Conservation (phyloP, 2,329 filamentous ascomycete species). For the Huntiella omanensis region DNA sequence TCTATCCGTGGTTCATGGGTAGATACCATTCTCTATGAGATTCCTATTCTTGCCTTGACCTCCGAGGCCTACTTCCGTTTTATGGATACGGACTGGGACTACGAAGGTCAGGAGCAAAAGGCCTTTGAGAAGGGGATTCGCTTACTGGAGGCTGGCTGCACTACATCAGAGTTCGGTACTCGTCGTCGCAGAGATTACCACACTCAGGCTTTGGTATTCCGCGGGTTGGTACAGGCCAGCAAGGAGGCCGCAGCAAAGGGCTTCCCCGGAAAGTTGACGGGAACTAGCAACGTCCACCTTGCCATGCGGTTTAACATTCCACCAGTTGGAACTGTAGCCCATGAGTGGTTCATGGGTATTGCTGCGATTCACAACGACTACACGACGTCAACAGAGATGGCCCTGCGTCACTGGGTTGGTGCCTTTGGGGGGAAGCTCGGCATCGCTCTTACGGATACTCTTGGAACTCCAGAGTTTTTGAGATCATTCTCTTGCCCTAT, state of each 20-base stretch:
- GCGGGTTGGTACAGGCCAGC: slow-evolving; percentile 63
- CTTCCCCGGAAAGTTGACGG: slow-evolving; percentile 54
- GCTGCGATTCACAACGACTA: slow-evolving; percentile 83
- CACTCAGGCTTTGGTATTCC: slow-evolving; percentile 81
- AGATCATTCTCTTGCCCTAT: slow-evolving; percentile 57
- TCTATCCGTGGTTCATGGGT: slow-evolving; percentile 70
- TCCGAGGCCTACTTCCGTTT: slow-evolving; percentile 97
- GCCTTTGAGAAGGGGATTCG: slow-evolving; percentile 64
- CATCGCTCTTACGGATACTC: slow-evolving; percentile 89
- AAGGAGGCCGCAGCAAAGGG: slow-evolving; percentile 48
- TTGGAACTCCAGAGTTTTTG: slow-evolving; percentile 80
- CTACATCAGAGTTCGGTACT: slow-evolving; percentile 87
- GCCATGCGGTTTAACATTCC: slow-evolving; percentile 79
- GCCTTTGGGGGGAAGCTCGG: slow-evolving; percentile 74
- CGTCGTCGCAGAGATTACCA: slow-evolving; percentile 80
- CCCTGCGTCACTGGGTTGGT: slow-evolving; percentile 71
- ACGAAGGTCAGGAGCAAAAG: slow-evolving; percentile 69
- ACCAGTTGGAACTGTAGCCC: slow-evolving; percentile 75
- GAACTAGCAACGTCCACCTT: slow-evolving; percentile 92
- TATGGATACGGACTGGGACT: slow-evolving; percentile 81
- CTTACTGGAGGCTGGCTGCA: slow-evolving; percentile 65
- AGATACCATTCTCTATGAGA: slow-evolving; percentile 95
- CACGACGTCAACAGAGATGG: slow-evolving; percentile 62
- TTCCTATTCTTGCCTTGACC: slow-evolving; percentile 75
- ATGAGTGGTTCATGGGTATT: slow-evolving; percentile 99